A percentile compares a stretch with the other conserved stretches of the same genome.
phyloP scores from a whole-genome alignment of 176 grass and related monocot genomes.

The Carex scoparia region DNA sequence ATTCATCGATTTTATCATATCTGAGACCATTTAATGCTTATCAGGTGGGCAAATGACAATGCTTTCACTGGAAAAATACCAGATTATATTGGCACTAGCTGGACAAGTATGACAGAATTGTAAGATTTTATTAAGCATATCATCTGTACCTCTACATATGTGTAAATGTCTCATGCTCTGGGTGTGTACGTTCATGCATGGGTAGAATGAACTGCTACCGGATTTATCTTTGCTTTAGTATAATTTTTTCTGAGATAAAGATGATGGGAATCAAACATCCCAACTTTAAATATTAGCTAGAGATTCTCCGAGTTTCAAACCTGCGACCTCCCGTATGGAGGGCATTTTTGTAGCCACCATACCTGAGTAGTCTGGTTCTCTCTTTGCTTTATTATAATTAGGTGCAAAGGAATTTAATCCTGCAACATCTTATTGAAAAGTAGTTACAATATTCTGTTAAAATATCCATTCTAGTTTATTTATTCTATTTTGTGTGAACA shows the following conservation, averaged over 20 bases:
- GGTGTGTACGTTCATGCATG: neutral
- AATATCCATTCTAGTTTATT: neutral
- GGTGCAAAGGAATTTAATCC: neutral
- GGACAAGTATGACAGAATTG: slow-evolving; percentile 42
- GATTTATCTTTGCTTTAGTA: no score
- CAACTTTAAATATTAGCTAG: no score
- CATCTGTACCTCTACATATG: neutral
- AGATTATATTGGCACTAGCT: slow-evolving; percentile 53
- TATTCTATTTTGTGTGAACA: neutral
- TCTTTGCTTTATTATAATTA: neutral
- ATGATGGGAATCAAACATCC: neutral
- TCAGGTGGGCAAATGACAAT: slow-evolving; percentile 59
- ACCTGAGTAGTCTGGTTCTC: neutral
- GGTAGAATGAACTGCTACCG: neutral
- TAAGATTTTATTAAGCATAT: slow-evolving; percentile 29
- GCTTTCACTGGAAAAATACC: slow-evolving; percentile 74
- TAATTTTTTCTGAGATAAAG: no score
- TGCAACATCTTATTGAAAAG: neutral
- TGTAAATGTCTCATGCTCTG: neutral
- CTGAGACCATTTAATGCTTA: slow-evolving; percentile 8
- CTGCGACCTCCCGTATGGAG: no score
- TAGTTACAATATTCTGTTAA: neutral
- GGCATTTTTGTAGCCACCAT: no score
- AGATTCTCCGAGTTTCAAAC: no score
- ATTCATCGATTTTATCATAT: slow-evolving; percentile 26